Evolutionary conservation across 305 asterid genomes (phyloP).

Genomic region (Stenogyne calaminthoides): DNA sequence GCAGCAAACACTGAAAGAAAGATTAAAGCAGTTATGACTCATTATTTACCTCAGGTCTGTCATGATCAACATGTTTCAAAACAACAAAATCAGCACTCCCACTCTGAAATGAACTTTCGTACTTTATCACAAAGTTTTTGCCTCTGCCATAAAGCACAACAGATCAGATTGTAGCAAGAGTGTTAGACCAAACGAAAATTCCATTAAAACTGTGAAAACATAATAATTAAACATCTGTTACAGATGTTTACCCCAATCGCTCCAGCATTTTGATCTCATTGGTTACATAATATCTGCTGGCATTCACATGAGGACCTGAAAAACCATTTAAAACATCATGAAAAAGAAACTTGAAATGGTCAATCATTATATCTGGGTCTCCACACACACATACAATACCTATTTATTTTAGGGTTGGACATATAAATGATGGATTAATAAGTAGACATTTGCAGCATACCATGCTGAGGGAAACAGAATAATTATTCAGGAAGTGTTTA

Average conservation of each 20-base stretch:
- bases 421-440: conserved; percentile 1
- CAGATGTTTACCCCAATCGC: conserved; percentile 71
- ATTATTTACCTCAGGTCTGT: conserved; percentile 92
- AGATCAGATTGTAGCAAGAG: conserved; percentile 2
- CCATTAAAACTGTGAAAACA: conserved; percentile 12
- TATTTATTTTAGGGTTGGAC: not conserved
- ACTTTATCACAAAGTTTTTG: conserved; percentile 73
- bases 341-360: conserved; percentile 9
- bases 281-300: conserved; percentile 66
- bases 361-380: conserved; percentile 18
- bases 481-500: not conserved
- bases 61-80: conserved; percentile 86
- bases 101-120: conserved; percentile 71
- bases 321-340: conserved; percentile 22
- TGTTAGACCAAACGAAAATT: not conserved
- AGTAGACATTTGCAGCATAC: conserved; percentile 8
- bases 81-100: conserved; percentile 76
- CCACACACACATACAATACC: not conserved
- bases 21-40: conserved; percentile 26
- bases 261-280: conserved; percentile 94
- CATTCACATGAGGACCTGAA: conserved; percentile 88
- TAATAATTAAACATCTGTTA: not conserved
- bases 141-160: conserved; percentile 61
- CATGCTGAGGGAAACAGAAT: not conserved
- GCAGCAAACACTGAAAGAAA: conserved; percentile 1